Conservation (phyloP, 352 stramenopile genomes). For the Phytopythium montanum region DNA sequence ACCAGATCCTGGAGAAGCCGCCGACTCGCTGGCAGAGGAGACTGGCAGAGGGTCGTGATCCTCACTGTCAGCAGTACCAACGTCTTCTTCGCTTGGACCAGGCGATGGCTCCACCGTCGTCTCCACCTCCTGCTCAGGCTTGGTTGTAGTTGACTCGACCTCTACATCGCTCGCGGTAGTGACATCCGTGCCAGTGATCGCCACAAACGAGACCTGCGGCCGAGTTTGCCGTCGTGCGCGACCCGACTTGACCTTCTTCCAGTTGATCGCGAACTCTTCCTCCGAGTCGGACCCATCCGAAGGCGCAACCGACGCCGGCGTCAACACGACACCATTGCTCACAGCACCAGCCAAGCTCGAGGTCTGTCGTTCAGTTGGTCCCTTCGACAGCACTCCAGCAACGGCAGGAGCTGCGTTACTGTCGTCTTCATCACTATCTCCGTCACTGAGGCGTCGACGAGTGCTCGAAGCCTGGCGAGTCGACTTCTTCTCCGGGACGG, state of each 20-base stretch:
- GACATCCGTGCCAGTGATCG: conserved; percentile 3
- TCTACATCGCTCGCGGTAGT: not conserved
- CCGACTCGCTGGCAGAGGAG: not conserved
- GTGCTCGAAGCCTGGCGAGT: not conserved
- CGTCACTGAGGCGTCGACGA: not conserved
- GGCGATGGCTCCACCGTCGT: not conserved
- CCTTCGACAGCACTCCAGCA: not conserved
- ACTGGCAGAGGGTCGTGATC: not conserved
- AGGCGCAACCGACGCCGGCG: not conserved
- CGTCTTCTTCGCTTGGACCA: not conserved
- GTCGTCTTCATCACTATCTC: not conserved
- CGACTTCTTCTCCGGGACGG: not conserved
- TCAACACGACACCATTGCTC: not conserved
- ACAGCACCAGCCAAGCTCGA: not conserved
- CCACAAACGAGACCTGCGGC: conserved; percentile 1
- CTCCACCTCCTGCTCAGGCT: not conserved
- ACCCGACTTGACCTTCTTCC: conserved; percentile 33
- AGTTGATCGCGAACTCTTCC: conserved; percentile 41
- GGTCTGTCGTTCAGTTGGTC: not conserved
- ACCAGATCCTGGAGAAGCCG: not conserved
- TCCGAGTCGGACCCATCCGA: conserved; percentile 17
- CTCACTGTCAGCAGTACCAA: not conserved
- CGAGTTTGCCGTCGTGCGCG: conserved; percentile 18
- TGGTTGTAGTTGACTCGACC: not conserved
- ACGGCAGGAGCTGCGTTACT: no score